A percentile compares a stretch with the other conserved stretches of the same genome.
These are phyloP conservation scores for Xanthoceras sorbifolium DNA, from an alignment of 345 rosid genomes.

Conservation along the genomic window DNA sequence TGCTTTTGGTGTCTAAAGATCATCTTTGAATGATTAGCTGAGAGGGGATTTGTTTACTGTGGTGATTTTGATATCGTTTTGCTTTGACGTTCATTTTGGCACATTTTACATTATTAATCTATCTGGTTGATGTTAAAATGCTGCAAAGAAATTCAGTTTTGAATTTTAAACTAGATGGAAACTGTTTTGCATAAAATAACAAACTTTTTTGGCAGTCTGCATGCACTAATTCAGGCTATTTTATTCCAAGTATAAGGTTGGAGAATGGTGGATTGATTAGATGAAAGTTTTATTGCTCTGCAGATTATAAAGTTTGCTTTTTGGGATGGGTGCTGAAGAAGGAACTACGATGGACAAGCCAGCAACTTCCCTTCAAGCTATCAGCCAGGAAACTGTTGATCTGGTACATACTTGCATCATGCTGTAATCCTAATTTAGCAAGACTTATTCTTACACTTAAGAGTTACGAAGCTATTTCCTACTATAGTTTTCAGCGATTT, in stretches of 20 bases:
- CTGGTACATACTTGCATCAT: constrained; percentile 37
- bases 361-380: constrained; percentile 61
- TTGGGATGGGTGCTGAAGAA: constrained; percentile 26
- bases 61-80: not conserved
- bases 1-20: not conserved
- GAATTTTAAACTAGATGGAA: not conserved
- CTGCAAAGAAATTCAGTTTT: not conserved
- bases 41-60: not conserved
- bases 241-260: not conserved
- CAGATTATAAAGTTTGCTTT: constrained; percentile 19
- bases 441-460: not conserved
- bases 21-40: not conserved
- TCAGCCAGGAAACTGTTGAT: constrained; percentile 77
- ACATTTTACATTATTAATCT: not conserved
- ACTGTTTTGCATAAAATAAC: not conserved
- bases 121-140: not conserved
- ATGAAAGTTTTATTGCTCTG: not conserved
- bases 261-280: not conserved
- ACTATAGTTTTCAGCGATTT: not conserved
- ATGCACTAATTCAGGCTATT: not conserved
- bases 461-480: not conserved
- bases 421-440: not conserved
- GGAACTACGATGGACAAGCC: constrained; percentile 46
- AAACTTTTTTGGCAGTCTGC: not conserved
- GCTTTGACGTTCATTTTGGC: not conserved